A percentile compares a stretch with the other conserved stretches of the same genome.
Evolutionary conservation across 108 stramenopile species (phyloP).

Genomic region (Nitzschia sp.): DNA sequence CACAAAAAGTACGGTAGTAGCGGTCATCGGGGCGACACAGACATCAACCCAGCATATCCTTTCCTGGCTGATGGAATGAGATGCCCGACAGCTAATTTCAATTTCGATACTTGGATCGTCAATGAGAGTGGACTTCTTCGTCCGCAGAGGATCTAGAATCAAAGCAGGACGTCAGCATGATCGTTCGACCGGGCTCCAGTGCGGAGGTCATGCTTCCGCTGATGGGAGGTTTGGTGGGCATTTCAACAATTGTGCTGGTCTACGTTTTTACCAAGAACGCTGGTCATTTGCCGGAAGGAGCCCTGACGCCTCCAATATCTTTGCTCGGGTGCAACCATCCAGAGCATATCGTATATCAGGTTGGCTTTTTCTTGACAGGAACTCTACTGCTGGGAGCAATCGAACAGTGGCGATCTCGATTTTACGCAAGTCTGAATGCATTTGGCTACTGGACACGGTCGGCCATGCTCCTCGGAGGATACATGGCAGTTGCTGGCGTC

Average conservation of each 20-base stretch:
- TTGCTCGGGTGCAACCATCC: constrained; percentile 1
- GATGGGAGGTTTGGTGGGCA: background rate
- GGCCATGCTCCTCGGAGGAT: background rate
- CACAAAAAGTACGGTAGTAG: too few species aligned
- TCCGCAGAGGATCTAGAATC: too few species aligned
- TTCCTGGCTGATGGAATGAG: too few species aligned
- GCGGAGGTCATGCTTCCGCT: background rate
- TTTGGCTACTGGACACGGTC: background rate
- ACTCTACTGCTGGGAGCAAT: background rate
- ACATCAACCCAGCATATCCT: too few species aligned
- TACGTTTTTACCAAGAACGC: background rate
- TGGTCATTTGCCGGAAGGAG: background rate
- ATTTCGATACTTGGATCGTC: too few species aligned
- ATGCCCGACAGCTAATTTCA: too few species aligned
- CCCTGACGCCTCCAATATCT: background rate
- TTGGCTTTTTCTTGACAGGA: constrained; percentile 2
- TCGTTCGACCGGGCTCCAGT: background rate
- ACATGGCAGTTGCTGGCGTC: background rate
- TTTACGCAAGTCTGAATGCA: background rate
- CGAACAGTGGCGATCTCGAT: background rate
- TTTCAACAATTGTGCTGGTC: constrained; percentile 3
- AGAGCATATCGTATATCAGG: constrained; percentile 6
- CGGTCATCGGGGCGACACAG: too few species aligned
- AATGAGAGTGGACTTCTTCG: too few species aligned
- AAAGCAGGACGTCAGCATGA: too few species aligned